phyloP scores from a whole-genome alignment of 2,329 filamentous ascomycete genomes.

The Colletotrichum lindemuthianum region DNA sequence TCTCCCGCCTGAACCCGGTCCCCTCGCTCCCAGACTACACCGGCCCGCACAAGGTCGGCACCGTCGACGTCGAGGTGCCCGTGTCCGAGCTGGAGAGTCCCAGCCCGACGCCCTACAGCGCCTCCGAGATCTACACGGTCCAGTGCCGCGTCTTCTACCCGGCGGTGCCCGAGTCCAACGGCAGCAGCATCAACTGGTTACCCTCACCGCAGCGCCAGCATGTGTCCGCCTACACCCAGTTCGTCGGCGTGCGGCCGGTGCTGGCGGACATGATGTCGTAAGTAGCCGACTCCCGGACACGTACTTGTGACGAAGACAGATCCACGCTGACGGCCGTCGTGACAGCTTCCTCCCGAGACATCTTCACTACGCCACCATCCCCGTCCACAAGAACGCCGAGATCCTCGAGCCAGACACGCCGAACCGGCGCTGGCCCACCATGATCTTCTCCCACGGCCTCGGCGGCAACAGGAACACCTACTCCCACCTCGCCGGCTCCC shows the following conservation, averaged over 20 bases:
- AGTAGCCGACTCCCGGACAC: constrained; percentile 41
- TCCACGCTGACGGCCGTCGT: background rate
- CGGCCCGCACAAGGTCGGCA: constrained; percentile 82
- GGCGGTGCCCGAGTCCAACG: constrained; percentile 60
- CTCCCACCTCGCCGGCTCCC: constrained; percentile 81
- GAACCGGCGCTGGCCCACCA: constrained; percentile 76
- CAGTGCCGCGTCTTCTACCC: constrained; percentile 88
- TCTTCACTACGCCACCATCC: constrained; percentile 78
- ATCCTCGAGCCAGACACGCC: constrained; percentile 62
- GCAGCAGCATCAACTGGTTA: constrained; percentile 78
- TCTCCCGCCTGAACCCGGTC: constrained; percentile 72
- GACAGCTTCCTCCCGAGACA: constrained; percentile 73
- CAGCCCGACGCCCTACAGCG: constrained; percentile 61
- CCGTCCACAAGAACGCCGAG: constrained; percentile 76
- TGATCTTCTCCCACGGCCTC: constrained; percentile 88
- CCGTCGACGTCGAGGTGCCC: constrained; percentile 83
- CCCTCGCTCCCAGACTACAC: constrained; percentile 80
- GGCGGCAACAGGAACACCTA: constrained; percentile 86
- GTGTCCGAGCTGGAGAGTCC: constrained; percentile 67
- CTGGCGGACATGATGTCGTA: constrained; percentile 70
- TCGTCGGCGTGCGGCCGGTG: constrained; percentile 72
- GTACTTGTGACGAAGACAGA: background rate
- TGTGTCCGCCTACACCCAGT: constrained; percentile 79
- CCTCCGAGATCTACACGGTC: constrained; percentile 73
- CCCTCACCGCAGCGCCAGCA: constrained; percentile 80